phyloP scores from a whole-genome alignment of 2,329 filamentous ascomycete species.

The Cladosporium sp. region DNA sequence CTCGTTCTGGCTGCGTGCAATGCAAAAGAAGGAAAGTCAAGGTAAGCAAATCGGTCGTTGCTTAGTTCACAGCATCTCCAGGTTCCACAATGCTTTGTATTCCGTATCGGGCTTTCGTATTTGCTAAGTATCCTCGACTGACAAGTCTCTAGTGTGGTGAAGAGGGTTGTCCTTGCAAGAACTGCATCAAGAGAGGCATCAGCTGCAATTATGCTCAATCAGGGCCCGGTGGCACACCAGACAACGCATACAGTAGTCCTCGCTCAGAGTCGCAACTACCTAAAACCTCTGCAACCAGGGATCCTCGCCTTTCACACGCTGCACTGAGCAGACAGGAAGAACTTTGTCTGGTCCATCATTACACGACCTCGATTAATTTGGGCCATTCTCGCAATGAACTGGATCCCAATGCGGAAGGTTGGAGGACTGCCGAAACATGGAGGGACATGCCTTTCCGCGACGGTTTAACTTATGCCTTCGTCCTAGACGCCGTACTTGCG shows the following conservation, averaged over 20 bases:
- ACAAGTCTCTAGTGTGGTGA: background rate
- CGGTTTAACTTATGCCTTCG: background rate
- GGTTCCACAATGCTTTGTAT: background rate
- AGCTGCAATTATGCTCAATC: background rate
- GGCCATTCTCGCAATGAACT: background rate
- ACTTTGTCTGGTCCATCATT: constrained; percentile 11
- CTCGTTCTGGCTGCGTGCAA: constrained; percentile 12
- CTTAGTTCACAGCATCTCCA: background rate
- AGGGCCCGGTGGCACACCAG: background rate
- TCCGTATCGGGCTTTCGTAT: background rate
- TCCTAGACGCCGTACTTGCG: constrained; percentile 4
- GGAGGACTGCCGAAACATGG: background rate
- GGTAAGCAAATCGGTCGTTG: background rate
- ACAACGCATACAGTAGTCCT: background rate
- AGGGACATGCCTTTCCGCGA: constrained; percentile 12
- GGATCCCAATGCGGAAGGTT: background rate
- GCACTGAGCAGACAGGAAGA: constrained; percentile 7
- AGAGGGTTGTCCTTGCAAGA: constrained; percentile 9
- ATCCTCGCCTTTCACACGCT: background rate
- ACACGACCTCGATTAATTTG: background rate
- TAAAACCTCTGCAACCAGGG: background rate
- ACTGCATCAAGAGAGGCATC: constrained; percentile 9
- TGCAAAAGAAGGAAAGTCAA: constrained; percentile 11
- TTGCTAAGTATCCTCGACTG: background rate
- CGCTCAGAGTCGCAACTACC: background rate